phyloP scores from a whole-genome alignment of 2,329 filamentous ascomycete species.

The Fusarium coffeatum region DNA sequence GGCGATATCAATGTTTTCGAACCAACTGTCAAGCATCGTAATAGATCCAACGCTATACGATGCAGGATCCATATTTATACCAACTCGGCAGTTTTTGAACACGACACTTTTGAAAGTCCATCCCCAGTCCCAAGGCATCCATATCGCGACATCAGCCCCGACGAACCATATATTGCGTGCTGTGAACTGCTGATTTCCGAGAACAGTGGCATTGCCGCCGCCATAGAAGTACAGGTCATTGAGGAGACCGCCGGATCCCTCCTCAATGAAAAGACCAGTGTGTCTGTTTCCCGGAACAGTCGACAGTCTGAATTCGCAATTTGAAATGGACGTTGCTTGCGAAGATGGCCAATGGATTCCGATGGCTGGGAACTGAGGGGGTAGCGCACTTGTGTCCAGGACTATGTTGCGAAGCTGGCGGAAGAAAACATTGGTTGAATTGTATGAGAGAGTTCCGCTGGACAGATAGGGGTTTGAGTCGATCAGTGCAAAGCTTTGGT shows the following conservation, averaged over 20 bases:
- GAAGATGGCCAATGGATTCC: constrained; percentile 77
- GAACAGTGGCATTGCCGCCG: constrained; percentile 67
- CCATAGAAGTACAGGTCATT: constrained; percentile 78
- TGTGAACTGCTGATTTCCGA: constrained; percentile 79
- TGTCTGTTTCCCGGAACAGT: constrained; percentile 60
- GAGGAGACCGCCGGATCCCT: constrained; percentile 74
- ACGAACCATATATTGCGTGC: constrained; percentile 75
- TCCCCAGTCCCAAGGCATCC: constrained; percentile 81
- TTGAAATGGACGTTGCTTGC: constrained; percentile 70
- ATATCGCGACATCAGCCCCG: constrained; percentile 72
- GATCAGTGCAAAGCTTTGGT: constrained; percentile 57
- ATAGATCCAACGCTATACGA: constrained; percentile 74
- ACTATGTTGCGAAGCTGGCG: constrained; percentile 68
- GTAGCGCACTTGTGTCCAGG: constrained; percentile 65
- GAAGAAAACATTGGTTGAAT: constrained; percentile 69
- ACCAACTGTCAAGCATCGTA: constrained; percentile 77
- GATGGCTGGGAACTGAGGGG: constrained; percentile 57
- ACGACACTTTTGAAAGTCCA: constrained; percentile 77
- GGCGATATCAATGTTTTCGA: constrained; percentile 74
- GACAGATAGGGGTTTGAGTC: constrained; percentile 61
- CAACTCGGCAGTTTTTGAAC: constrained; percentile 72
- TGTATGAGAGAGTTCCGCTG: constrained; percentile 57
- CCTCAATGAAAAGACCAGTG: constrained; percentile 71
- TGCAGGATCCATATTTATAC: constrained; percentile 72
- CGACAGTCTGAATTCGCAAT: constrained; percentile 66